Percentiles rank a stretch among this genome's conserved stretches.
Evolutionary conservation across 176 grass and related monocot genomes (phyloP).

Genomic region (Dendrocalamus sinicus): DNA sequence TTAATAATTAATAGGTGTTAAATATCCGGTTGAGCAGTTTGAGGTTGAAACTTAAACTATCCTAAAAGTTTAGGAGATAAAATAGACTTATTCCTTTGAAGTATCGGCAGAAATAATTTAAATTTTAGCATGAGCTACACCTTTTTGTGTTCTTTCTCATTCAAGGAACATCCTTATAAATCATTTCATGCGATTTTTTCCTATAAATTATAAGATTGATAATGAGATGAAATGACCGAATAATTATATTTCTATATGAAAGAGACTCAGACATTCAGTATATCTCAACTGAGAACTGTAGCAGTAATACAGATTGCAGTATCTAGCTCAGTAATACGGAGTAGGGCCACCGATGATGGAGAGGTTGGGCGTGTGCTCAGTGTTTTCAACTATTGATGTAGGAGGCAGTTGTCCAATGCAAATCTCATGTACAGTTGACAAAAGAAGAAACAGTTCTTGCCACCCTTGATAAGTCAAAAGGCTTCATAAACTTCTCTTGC

Average conservation of each 20-base stretch:
- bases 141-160: neutral
- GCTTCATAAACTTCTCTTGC: slow-evolving; percentile 92
- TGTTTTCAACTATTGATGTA: slow-evolving; percentile 86
- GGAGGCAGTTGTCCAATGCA: slow-evolving; percentile 76
- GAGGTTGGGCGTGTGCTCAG: slow-evolving; percentile 64
- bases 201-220: slow-evolving; percentile 1
- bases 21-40: too few species aligned
- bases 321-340: slow-evolving; percentile 55
- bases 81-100: too few species aligned
- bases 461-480: slow-evolving; percentile 70
- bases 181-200: slow-evolving; percentile 23
- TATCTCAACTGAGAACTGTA: slow-evolving; percentile 27
- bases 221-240: slow-evolving; percentile 21
- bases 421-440: slow-evolving; percentile 85
- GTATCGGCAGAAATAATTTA: neutral
- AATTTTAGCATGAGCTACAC: neutral
- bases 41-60: too few species aligned
- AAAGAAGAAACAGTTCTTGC: slow-evolving; percentile 75
- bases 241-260: slow-evolving; percentile 20
- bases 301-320: slow-evolving; percentile 33
- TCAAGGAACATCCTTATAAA: slow-evolving; percentile 2
- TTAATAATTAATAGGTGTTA: too few species aligned
- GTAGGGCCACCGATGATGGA: slow-evolving; percentile 53
- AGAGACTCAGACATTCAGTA: slow-evolving; percentile 15
- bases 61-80: too few species aligned